Evolutionary conservation across 148 eudicot species (phyloP).

Genomic region (Fagopyrum esculentum): DNA sequence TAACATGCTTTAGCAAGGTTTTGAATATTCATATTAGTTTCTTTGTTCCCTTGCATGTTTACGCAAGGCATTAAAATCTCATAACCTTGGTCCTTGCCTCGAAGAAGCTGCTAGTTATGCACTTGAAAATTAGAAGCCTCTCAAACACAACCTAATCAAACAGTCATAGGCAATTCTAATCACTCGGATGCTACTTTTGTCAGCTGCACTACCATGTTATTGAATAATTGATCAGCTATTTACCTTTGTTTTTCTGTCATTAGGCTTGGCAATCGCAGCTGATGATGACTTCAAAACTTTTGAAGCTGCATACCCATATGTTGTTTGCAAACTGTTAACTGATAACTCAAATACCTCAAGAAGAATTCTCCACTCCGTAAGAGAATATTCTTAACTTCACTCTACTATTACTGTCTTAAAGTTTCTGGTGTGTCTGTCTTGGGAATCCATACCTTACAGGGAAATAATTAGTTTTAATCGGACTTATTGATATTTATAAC

Average conservation of each 20-base stretch:
- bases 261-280: slow-evolving; percentile 87
- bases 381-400: slow-evolving; percentile 3
- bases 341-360: slow-evolving; percentile 79
- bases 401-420: background rate
- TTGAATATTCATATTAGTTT: no score
- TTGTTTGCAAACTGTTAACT: slow-evolving; percentile 85
- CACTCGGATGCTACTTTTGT: background rate
- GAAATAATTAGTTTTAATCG: background rate
- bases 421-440: background rate
- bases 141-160: no score
- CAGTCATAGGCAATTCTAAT: background rate
- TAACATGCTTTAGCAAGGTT: no score
- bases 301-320: slow-evolving; percentile 94
- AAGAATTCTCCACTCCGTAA: slow-evolving; percentile 79
- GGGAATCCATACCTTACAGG: background rate
- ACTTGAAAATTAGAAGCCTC: no score
- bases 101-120: no score
- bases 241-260: slow-evolving; percentile 4
- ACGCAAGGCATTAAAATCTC: no score
- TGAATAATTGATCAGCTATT: background rate
- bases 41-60: no score
- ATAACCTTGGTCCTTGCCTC: no score
- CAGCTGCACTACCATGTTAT: background rate
- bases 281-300: slow-evolving; percentile 86
- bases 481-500: background rate